Evolutionary conservation across 768 basidiomycete genomes (phyloP), one percentile per base, ranked within the genome.

Genomic region (Serpula lacrymans): DNA sequence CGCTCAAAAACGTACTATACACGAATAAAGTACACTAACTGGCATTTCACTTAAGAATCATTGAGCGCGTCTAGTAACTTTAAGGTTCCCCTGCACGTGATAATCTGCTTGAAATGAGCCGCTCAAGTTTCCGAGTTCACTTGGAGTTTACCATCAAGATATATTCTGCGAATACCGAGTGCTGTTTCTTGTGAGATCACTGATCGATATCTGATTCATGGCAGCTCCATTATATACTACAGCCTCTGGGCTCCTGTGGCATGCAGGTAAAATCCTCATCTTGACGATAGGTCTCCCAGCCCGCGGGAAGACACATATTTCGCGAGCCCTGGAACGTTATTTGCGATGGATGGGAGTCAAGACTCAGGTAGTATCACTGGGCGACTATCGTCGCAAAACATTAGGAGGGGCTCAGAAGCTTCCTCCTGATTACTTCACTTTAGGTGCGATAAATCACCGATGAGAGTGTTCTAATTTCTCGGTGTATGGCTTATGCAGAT

Each of bases 271-370:
- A 68, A 96, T 98, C 58, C 71, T 98, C 17, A 84, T 96, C 33
- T 71, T 93, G 42, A 90, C 93, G 14, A 86, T 97, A 40, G 95
- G 95, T 7, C 73, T 98, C 3, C 94, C 94, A 32, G 94, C 95
- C 1, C 79, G 92, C 39, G 92, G 93, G 24, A 96, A 96, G 68
- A 99, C 96, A 0, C 96, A 99, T 60, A 91, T 98, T 42, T 95
- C 93, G 1, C 78, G 94, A 27, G 84, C 95, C 6, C 74, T 98
- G 10, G 95, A 98, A 61, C 81, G 96, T n/a, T 99, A 99, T 64
- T 76, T 99, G 1, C 76, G 92, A 61, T 99, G 96, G 96, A 88
- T 91, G 63, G 96, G 96, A 22, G 89, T 99, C 39, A 97, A 95
- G 64, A 95, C 92, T 0, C 80, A 86, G 48, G 96, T 98, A 39